These are phyloP conservation scores for Yamagishiella unicocca DNA, from an alignment of 139 green algal species.

Conservation along the genomic window DNA sequence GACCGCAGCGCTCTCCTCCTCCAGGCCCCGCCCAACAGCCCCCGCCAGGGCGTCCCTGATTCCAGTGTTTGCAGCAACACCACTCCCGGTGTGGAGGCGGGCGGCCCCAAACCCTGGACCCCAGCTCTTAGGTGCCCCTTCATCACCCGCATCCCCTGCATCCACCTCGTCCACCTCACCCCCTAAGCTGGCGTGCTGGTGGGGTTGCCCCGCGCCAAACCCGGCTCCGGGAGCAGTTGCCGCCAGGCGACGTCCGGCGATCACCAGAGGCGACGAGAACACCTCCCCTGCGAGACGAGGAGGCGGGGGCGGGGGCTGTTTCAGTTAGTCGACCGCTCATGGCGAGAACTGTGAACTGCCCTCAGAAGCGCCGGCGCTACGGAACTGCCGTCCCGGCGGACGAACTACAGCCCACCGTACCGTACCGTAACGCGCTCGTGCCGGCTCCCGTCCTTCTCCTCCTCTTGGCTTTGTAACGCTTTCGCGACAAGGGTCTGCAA, in stretches of 20 bases:
- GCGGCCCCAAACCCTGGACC: not conserved
- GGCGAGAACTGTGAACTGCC: not conserved
- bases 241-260: no score
- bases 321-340: no score
- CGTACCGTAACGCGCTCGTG: not conserved
- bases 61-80: no score
- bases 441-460: not conserved
- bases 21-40: no score
- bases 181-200: no score
- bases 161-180: not conserved
- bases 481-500: not conserved
- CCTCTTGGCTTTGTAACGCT: not conserved
- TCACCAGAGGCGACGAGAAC: constrained; percentile 22
- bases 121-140: not conserved
- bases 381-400: not conserved
- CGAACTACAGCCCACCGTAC: not conserved
- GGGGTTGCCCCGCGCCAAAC: no score
- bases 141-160: not conserved
- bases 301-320: not conserved
- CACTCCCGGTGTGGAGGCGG: not conserved
- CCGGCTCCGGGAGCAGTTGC: not conserved
- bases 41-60: no score
- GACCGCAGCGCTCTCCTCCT: no score
- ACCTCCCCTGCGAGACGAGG: not conserved
- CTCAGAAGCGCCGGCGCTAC: not conserved